Evolutionary conservation across 352 stramenopile species (phyloP).

Genomic region (Phytophthora parvispora): DNA sequence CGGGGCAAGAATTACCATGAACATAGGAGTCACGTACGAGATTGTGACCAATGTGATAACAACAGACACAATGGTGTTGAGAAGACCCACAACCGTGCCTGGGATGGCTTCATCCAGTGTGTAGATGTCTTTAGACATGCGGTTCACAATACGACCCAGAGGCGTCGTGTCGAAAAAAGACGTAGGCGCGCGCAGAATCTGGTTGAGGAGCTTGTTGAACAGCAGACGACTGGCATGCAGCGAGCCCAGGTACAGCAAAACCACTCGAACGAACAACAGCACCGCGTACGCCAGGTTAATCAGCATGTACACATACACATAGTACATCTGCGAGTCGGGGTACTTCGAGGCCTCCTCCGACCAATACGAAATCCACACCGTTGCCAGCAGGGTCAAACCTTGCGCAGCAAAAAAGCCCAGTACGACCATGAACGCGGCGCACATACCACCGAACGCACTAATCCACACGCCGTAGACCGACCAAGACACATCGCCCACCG

Average conservation of each 20-base stretch:
- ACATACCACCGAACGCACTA: slow-evolving; percentile 67
- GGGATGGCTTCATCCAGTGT: slow-evolving; percentile 64
- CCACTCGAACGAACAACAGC: slow-evolving; percentile 63
- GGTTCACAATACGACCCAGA: slow-evolving; percentile 73
- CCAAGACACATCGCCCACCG: slow-evolving; percentile 79
- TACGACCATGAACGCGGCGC: slow-evolving; percentile 57
- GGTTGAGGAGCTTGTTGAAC: slow-evolving; percentile 68
- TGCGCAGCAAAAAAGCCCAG: slow-evolving; percentile 65
- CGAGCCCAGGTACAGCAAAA: slow-evolving; percentile 72
- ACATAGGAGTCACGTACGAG: slow-evolving; percentile 33
- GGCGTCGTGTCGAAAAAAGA: slow-evolving; percentile 78
- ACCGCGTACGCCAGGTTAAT: slow-evolving; percentile 74
- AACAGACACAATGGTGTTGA: slow-evolving; percentile 27
- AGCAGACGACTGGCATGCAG: slow-evolving; percentile 71
- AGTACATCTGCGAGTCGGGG: slow-evolving; percentile 77
- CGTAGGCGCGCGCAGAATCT: slow-evolving; percentile 54
- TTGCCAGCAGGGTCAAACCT: slow-evolving; percentile 62
- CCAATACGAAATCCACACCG: slow-evolving; percentile 96
- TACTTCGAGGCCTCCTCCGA: slow-evolving; percentile 74
- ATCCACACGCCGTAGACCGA: slow-evolving; percentile 75
- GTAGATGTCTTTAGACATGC: slow-evolving; percentile 73
- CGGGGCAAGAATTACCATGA: slow-evolving; percentile 58
- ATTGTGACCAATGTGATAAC: slow-evolving; percentile 20
- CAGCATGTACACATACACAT: slow-evolving; percentile 86
- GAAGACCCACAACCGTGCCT: slow-evolving; percentile 19